These are phyloP conservation scores for Suillus occidentalis DNA, from an alignment of 768 basidiomycete species.

Conservation along the genomic window DNA sequence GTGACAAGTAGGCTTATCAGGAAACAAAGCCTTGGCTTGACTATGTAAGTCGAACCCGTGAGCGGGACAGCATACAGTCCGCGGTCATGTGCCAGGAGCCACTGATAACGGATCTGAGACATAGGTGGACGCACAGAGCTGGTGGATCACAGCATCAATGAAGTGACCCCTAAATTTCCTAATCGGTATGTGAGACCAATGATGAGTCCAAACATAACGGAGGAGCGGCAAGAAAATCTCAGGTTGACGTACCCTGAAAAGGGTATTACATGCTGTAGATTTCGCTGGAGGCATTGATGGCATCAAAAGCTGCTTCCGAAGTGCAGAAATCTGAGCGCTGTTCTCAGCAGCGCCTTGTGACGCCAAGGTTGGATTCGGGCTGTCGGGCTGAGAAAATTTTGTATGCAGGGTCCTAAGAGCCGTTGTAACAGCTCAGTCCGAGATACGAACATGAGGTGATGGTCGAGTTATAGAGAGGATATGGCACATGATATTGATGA, in stretches of 20 bases:
- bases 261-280: neutral
- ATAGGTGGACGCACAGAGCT: neutral
- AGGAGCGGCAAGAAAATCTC: neutral
- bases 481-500: neutral
- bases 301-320: neutral
- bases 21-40: neutral
- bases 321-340: neutral
- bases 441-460: neutral
- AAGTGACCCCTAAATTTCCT: neutral
- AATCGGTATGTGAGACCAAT: neutral
- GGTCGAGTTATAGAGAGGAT: neutral
- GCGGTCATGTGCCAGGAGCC: neutral
- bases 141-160: neutral
- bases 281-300: neutral
- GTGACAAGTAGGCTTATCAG: neutral
- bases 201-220: conserved; percentile 1
- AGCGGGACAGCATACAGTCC: neutral
- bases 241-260: conserved; percentile 1
- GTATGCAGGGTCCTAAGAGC: conserved; percentile 11
- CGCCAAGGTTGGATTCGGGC: neutral
- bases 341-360: neutral
- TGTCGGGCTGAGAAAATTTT: neutral
- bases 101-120: neutral
- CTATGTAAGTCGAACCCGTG: conserved; percentile 2
- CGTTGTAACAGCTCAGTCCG: conserved; percentile 3